A percentile compares a stretch with the other conserved stretches of the same genome.
Conservation (phyloP, 805 yeast genomes). For the Candida berthetii region DNA sequence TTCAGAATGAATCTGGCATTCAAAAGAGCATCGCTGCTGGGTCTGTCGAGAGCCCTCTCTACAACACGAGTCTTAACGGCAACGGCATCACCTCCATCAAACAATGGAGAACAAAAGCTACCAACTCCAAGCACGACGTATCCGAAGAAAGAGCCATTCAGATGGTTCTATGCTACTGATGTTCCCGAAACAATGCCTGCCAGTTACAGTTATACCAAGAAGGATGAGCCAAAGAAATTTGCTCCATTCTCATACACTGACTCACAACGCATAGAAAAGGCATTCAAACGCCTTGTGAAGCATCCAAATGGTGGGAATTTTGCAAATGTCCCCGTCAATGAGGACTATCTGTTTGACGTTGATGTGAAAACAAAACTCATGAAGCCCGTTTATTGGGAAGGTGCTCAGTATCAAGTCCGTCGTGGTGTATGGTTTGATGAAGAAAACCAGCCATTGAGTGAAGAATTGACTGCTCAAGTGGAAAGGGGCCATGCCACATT, state of each 20-base stretch:
- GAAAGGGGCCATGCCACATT: slow-evolving; percentile 45
- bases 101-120: too few relatives aligned
- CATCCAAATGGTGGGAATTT: background rate
- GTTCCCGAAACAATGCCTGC: slow-evolving; percentile 64
- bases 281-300: slow-evolving; percentile 7
- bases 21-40: too few relatives aligned
- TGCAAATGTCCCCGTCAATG: slow-evolving; percentile 55
- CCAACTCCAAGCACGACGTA: background rate
- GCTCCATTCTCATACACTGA: slow-evolving; percentile 63
- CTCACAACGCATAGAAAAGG: slow-evolving; percentile 50
- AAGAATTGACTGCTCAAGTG: slow-evolving; percentile 43
- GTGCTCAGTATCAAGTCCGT: slow-evolving; percentile 77
- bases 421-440: slow-evolving; percentile 79
- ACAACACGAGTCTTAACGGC: too few relatives aligned
- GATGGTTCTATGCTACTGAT: slow-evolving; percentile 87
- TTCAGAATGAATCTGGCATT: too few relatives aligned
- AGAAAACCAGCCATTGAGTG: slow-evolving; percentile 49
- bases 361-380: slow-evolving; percentile 49
- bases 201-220: slow-evolving; percentile 46
- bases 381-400: slow-evolving; percentile 80
- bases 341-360: slow-evolving; percentile 75
- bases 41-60: too few relatives aligned
- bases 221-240: slow-evolving; percentile 50
- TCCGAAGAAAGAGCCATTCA: slow-evolving; percentile 11
- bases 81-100: too few relatives aligned